Evolutionary conservation across 441 rosid species (phyloP).

Genomic region (Hura crepitans): DNA sequence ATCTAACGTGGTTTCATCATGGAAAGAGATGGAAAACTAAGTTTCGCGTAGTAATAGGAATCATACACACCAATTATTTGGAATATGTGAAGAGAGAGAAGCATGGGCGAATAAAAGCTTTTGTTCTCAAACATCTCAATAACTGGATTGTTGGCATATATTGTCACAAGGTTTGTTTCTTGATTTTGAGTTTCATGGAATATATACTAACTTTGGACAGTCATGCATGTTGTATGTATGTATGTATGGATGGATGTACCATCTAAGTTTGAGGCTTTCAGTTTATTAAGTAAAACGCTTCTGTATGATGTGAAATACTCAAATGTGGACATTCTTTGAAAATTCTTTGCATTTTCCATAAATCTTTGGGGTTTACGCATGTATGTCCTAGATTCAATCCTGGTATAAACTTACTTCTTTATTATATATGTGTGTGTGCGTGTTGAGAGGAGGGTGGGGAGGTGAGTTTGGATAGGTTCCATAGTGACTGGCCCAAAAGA

Average conservation of each 20-base stretch:
- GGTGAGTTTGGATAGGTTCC: neutral
- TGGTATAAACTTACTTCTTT: too few species aligned
- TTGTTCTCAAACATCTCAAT: conserved; percentile 53
- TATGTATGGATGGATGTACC: neutral
- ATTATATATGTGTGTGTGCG: too few species aligned
- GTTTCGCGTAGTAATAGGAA: conserved; percentile 70
- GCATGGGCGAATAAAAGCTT: conserved; percentile 61
- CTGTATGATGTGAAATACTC: neutral
- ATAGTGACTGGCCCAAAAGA: neutral
- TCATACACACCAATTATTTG: conserved; percentile 88
- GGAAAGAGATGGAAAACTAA: conserved; percentile 90
- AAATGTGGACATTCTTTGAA: neutral
- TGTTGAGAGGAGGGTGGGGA: too few species aligned
- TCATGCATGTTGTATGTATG: neutral
- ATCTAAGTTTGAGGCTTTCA: neutral
- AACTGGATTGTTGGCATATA: conserved; percentile 81
- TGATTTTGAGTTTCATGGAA: neutral
- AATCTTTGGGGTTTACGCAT: neutral
- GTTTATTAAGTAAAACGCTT: neutral
- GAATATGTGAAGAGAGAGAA: conserved; percentile 88
- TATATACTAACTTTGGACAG: neutral
- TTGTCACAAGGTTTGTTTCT: conserved; percentile 77
- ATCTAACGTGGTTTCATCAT: conserved; percentile 98
- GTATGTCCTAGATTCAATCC: too few species aligned
- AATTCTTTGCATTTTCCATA: neutral